These are phyloP conservation scores for Vinca minor DNA, from an alignment of 257 asterid species.

Conservation along the genomic window DNA sequence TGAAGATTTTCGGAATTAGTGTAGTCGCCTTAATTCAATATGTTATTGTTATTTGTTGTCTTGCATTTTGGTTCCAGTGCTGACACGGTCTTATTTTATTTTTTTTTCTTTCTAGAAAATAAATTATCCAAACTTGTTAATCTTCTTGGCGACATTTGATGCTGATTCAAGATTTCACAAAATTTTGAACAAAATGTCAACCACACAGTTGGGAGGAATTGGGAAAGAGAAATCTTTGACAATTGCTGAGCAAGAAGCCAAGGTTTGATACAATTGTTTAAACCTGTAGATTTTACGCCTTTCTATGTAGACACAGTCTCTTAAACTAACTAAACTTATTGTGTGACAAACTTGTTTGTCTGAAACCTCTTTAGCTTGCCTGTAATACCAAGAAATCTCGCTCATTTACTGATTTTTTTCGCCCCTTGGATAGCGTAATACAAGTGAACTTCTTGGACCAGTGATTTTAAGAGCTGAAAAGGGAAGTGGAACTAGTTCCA, in stretches of 20 bases:
- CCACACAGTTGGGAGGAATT: constrained; percentile 17
- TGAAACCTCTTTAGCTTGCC: background rate
- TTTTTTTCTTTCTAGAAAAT: background rate
- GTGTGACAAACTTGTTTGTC: background rate
- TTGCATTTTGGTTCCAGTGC: background rate
- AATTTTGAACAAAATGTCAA: constrained; percentile 28
- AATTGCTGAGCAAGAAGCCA: constrained; percentile 33
- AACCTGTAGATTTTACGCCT: background rate
- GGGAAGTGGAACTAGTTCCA: background rate
- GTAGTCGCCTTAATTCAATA: background rate
- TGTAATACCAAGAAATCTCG: background rate
- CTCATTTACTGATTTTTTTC: background rate
- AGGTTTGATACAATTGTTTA: constrained; percentile 22
- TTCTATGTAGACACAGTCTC: too few relatives aligned
- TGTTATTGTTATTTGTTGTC: background rate
- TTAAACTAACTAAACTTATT: background rate
- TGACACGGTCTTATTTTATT: too few relatives aligned
- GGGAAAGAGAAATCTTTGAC: constrained; percentile 21
- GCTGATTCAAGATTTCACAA: background rate
- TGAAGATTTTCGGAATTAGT: background rate
- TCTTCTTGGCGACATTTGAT: background rate
- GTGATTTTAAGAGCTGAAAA: background rate
- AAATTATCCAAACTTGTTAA: background rate
- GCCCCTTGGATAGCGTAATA: background rate
- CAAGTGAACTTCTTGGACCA: background rate